Evolutionary conservation across 2,329 filamentous ascomycete genomes (phyloP).

Genomic region (Colletotrichum liaoningense): DNA sequence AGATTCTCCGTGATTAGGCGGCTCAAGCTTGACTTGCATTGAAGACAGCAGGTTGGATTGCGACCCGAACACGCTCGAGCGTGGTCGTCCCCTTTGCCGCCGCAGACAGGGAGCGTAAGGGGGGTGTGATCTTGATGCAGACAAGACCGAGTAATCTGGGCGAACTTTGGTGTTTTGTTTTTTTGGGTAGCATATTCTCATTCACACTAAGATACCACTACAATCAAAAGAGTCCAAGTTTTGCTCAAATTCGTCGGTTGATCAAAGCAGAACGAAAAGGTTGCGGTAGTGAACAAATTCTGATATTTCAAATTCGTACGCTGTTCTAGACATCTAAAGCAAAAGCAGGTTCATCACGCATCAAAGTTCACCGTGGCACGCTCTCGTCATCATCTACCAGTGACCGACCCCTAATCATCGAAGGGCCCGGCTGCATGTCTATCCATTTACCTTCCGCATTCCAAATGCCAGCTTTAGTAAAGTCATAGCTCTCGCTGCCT

Average conservation of each 20-base stretch:
- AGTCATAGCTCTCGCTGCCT: constrained; percentile 74
- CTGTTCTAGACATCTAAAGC: background rate
- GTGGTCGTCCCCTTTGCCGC: constrained; percentile 44
- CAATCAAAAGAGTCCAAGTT: background rate
- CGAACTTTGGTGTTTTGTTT: background rate
- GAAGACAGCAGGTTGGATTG: constrained; percentile 42
- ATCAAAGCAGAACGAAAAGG: background rate
- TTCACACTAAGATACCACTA: background rate
- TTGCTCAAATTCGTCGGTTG: background rate
- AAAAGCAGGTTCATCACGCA: constrained; percentile 4
- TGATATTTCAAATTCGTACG: background rate
- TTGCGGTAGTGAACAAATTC: background rate
- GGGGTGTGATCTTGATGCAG: background rate
- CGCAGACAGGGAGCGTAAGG: constrained; percentile 24
- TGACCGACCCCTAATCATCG: constrained; percentile 49
- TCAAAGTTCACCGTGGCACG: constrained; percentile 36
- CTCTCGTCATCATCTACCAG: constrained; percentile 39
- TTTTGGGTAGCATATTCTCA: background rate
- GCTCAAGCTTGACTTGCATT: constrained; percentile 42
- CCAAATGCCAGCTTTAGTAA: constrained; percentile 82
- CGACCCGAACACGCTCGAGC: constrained; percentile 42
- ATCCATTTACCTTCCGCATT: constrained; percentile 72
- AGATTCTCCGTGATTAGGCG: constrained; percentile 32
- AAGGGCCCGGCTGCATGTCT: constrained; percentile 72
- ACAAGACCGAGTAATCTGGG: background rate